Evolutionary conservation across 1,284 basidiomycete species (phyloP), one percentile per base, ranked within the genome.

Genomic region (Melampsora larici-populina): DNA sequence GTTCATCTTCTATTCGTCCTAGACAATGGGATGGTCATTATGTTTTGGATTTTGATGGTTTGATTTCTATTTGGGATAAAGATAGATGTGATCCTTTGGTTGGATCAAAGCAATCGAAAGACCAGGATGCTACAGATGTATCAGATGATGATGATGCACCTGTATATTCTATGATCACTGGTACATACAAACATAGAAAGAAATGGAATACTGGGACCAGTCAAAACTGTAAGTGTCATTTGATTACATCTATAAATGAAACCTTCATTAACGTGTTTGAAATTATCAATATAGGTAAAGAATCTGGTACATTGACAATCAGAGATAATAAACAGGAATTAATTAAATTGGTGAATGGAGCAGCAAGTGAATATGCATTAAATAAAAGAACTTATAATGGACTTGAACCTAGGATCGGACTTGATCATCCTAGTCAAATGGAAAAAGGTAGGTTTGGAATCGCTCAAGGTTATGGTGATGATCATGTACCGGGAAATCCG

Each of bases 391-490:
- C 88, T 0, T 99, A 92, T 85, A 89, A 88, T 75, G 97, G 96
- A 0, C 86, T 99, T 15, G 95, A 98, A 80, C 86, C 88, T 36
- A 87, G 92, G 13, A 82, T 91, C 18, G 94, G 93, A 0, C 85
- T 91, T 83, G 92, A 96, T 81, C 88, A 87, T 11, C 94, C 95
- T 0, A 89, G 91, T 79, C 82, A 89, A 65, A 85, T 99, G 73
- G 93, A 97, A 84, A 90, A 96, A 84, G 96, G 93, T 0, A 86
- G 93, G 78, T 92, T 88, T 80, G 96, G 96, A 4, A 92, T 97
- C 69, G 94, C 96, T 43, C 88, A 90, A 79, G 92, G 91, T 5
- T 98, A 99, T 83, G 85, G 87, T 18, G 86, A 71, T 72, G 77
- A 68, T 65, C 77, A 74, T 51, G 68, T 31, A 40, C 7, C 24